A percentile compares a stretch with the other conserved stretches of the same genome.
These are phyloP conservation scores for Colletotrichum karsti DNA, from an alignment of 2,329 filamentous ascomycete genomes.

Conservation along the genomic window DNA sequence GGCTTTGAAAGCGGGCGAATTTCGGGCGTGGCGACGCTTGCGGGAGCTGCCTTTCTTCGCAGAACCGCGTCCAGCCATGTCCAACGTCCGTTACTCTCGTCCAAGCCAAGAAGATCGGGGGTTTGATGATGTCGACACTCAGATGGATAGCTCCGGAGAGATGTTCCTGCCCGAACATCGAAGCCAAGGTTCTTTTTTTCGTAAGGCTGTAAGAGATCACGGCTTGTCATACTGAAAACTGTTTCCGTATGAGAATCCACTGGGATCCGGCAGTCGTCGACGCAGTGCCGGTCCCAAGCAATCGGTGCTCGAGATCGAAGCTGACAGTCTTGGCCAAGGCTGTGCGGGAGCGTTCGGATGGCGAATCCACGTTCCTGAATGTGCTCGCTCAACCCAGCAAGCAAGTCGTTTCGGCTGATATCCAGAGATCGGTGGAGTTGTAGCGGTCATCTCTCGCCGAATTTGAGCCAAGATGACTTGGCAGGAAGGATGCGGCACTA, in stretches of 20 bases:
- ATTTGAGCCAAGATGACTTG: neutral
- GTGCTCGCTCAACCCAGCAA: neutral
- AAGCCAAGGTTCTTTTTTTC: too few species aligned
- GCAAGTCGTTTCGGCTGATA: neutral
- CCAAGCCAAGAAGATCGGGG: neutral
- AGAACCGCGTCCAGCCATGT: too few species aligned
- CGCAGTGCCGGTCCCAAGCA: neutral
- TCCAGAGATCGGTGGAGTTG: neutral
- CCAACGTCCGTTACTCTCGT: neutral
- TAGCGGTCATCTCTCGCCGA: neutral
- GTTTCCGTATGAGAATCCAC: neutral
- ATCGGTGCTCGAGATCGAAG: neutral
- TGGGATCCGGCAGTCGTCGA: neutral
- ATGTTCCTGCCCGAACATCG: too few species aligned
- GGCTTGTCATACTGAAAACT: neutral
- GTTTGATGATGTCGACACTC: too few species aligned
- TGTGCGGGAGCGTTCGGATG: neutral
- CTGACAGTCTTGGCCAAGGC: neutral
- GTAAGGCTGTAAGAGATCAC: too few species aligned
- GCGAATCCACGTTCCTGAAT: neutral
- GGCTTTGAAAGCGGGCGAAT: neutral
- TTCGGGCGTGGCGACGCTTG: too few species aligned
- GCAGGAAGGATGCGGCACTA: slow-evolving; percentile 5
- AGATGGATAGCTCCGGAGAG: too few species aligned
- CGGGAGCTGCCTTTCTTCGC: too few species aligned